A percentile compares a stretch with the other conserved stretches of the same genome.
These are phyloP conservation scores for Blastocystis sp. DNA, from an alignment of 352 stramenopile species.

Conservation along the genomic window DNA sequence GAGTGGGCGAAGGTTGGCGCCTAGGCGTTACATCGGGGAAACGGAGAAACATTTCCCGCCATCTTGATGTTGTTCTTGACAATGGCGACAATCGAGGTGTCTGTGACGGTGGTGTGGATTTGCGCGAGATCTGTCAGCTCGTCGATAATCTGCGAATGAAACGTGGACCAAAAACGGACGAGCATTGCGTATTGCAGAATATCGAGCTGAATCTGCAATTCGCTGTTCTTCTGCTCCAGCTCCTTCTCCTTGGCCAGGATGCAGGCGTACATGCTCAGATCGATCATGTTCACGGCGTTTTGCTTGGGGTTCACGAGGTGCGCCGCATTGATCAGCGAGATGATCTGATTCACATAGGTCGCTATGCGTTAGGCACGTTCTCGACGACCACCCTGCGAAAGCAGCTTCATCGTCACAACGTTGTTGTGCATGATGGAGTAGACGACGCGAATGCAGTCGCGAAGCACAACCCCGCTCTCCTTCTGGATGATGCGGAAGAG, in stretches of 20 bases:
- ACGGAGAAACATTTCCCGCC: background rate
- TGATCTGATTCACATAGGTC: conserved; percentile 19
- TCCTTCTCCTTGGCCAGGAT: conserved; percentile 29
- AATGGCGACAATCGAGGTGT: conserved; percentile 20
- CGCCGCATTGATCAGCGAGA: conserved; percentile 9
- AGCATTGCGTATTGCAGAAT: conserved; percentile 46
- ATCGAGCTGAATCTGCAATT: conserved; percentile 5
- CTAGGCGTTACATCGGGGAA: background rate
- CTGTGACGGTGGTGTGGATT: background rate
- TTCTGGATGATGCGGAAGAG: conserved; percentile 45
- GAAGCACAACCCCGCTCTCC: conserved; percentile 1
- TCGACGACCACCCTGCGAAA: conserved; percentile 10
- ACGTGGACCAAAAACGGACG: background rate
- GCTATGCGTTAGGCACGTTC: background rate
- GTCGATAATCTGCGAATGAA: conserved; percentile 35
- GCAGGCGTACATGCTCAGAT: conserved; percentile 32
- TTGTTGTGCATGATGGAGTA: conserved; percentile 63
- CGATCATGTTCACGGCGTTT: conserved; percentile 3
- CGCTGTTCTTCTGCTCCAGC: background rate
- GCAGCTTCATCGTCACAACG: conserved; percentile 53
- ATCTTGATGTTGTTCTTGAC: conserved; percentile 54
- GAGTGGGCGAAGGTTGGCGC: background rate
- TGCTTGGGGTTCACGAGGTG: background rate
- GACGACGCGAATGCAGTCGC: conserved; percentile 45
- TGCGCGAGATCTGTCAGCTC: conserved; percentile 45